Conservation (phyloP, 208 protist species). For the Trypanosoma caninum region DNA sequence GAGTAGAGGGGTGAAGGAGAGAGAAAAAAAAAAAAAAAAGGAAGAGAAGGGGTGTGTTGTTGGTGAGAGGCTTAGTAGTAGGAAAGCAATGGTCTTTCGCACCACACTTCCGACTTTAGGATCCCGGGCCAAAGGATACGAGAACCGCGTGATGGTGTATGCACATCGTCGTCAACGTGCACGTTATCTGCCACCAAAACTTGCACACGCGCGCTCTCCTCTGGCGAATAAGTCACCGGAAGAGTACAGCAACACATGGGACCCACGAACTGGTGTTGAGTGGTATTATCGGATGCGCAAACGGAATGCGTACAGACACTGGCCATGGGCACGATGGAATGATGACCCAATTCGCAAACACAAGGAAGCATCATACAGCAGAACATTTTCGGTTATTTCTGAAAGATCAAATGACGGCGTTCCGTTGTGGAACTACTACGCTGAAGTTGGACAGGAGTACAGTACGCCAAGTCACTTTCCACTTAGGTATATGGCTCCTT, state of each 20-base stretch:
- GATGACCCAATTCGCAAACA: conserved; percentile 76
- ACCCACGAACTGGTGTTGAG: conserved; percentile 65
- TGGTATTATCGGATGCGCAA: conserved; percentile 72
- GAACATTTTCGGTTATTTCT: conserved; percentile 41
- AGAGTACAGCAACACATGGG: conserved; percentile 78
- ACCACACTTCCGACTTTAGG: conserved; percentile 24
- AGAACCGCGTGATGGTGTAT: conserved; percentile 84
- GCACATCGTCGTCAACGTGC: conserved; percentile 63
- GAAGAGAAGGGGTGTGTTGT: too few species aligned
- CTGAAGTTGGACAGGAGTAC: conserved; percentile 67
- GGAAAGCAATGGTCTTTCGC: conserved; percentile 26
- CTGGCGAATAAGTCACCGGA: conserved; percentile 67
- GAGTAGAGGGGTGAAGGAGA: too few species aligned
- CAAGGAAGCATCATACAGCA: conserved; percentile 33
- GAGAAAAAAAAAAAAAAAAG: too few species aligned
- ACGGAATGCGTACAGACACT: conserved; percentile 66
- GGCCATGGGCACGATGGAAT: conserved; percentile 69
- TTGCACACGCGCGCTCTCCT: conserved; percentile 44
- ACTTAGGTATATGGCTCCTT: conserved; percentile 52
- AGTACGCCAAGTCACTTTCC: conserved; percentile 63
- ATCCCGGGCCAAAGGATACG: conserved; percentile 50
- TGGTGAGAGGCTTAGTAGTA: background rate
- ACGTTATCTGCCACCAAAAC: conserved; percentile 51
- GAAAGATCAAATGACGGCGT: conserved; percentile 41
- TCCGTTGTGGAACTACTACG: conserved; percentile 78